Conservation (phyloP, 768 basidiomycete species). For the Boletus rex-veris region DNA sequence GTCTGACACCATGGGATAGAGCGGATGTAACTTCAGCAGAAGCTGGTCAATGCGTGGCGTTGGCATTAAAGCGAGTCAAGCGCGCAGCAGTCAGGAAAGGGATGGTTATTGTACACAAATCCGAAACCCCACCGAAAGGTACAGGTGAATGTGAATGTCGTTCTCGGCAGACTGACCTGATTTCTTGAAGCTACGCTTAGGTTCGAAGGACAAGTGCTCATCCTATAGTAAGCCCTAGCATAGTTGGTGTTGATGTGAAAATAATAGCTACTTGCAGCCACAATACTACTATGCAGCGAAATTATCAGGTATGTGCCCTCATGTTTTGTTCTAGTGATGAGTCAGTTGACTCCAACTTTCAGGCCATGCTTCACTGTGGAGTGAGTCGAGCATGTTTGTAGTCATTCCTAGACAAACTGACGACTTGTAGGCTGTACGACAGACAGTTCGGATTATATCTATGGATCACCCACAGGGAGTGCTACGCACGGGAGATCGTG, state of each 20-base stretch:
- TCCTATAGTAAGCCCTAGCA: conserved; percentile 70
- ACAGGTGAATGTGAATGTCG: conserved; percentile 4
- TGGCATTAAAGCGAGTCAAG: conserved; percentile 88
- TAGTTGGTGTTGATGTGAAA: background rate
- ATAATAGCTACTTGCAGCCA: conserved; percentile 46
- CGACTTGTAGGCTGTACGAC: conserved; percentile 68
- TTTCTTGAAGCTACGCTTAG: conserved; percentile 57
- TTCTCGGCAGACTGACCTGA: background rate
- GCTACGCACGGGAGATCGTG: conserved; percentile 91
- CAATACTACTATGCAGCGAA: conserved; percentile 88
- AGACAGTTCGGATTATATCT: conserved; percentile 86
- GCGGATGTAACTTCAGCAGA: conserved; percentile 82
- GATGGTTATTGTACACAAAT: conserved; percentile 86
- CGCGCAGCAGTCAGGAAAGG: conserved; percentile 84
- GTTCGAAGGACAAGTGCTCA: conserved; percentile 93
- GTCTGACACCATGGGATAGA: conserved; percentile 35
- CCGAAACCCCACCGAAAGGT: conserved; percentile 78
- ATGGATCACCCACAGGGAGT: conserved; percentile 90
- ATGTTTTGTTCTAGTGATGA: background rate
- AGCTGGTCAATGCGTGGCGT: conserved; percentile 92
- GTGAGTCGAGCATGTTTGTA: conserved; percentile 38
- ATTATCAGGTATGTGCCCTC: conserved; percentile 69
- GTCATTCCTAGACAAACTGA: background rate
- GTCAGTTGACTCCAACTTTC: background rate
- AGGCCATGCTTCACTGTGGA: conserved; percentile 94